phyloP scores from a whole-genome alignment of 305 asterid species.

The Fraxinus angustifolia region DNA sequence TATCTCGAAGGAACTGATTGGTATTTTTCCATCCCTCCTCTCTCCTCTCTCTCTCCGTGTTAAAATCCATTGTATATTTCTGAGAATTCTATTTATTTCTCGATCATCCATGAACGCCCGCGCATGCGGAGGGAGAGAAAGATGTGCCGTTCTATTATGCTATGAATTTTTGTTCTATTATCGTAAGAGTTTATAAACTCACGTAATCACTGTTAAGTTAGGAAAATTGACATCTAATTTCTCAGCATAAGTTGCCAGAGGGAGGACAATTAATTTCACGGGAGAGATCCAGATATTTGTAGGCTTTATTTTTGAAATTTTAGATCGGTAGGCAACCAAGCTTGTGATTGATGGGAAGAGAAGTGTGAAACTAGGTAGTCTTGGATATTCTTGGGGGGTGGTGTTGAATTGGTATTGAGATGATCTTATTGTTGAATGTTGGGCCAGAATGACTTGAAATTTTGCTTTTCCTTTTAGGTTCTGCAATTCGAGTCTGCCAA shows the following conservation, averaged over 20 bases:
- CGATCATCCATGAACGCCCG: conserved; percentile 23
- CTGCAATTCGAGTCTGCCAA: conserved; percentile 67
- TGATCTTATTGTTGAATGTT: background rate
- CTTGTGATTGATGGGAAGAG: background rate
- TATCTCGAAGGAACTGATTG: conserved; percentile 78
- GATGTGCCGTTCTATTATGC: conserved; percentile 1
- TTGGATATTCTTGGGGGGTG: conserved; percentile 5
- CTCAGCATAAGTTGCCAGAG: background rate
- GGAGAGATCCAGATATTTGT: background rate
- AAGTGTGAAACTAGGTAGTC: background rate
- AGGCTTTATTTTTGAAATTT: conserved; percentile 6
- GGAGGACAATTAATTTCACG: background rate
- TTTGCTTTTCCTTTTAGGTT: conserved; percentile 51
- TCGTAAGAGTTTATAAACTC: conserved; percentile 1
- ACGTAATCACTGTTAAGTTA: background rate
- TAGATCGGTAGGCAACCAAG: background rate
- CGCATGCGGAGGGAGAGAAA: background rate
- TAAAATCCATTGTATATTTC: background rate
- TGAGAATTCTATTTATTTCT: conserved; percentile 6
- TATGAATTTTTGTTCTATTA: background rate
- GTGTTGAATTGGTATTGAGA: background rate
- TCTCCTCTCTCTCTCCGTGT: background rate
- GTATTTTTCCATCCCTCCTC: conserved; percentile 33
- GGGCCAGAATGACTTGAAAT: conserved; percentile 20
- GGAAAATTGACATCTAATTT: background rate